Conservation (phyloP, 192 early-diverging fungal genomes). For the Funneliformis geosporum region DNA sequence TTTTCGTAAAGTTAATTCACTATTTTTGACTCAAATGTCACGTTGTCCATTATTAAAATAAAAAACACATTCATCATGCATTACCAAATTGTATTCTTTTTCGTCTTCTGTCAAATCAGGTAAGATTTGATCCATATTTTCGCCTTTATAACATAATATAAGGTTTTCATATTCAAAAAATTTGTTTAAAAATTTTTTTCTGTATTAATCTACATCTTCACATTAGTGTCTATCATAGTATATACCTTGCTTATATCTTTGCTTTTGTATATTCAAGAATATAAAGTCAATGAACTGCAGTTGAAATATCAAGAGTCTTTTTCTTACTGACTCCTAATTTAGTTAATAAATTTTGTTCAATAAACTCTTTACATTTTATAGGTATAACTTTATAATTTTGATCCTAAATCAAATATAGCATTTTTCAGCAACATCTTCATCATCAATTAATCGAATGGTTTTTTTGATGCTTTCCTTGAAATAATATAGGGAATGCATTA, state of each 20-base stretch:
- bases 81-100: not conserved
- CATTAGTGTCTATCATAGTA: constrained; percentile 3
- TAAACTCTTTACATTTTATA: constrained; percentile 2
- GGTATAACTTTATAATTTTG: not conserved
- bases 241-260: not conserved
- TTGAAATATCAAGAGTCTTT: not conserved
- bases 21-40: not conserved
- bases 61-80: no score
- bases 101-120: not conserved
- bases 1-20: not conserved
- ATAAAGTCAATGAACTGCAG: not conserved
- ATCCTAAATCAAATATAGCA: constrained; percentile 8
- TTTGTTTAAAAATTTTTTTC: not conserved
- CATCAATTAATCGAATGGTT: not conserved
- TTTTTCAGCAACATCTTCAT: constrained; percentile 9
- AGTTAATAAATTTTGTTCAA: not conserved
- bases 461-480: constrained; percentile 9
- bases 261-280: not conserved
- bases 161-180: constrained; percentile 11
- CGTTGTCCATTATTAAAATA: not conserved
- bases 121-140: not conserved
- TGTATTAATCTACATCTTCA: not conserved
- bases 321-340: not conserved
- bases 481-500: not conserved
- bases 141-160: constrained; percentile 1